A percentile compares a stretch with the other conserved stretches of the same genome.
Evolutionary conservation across 164 flowering plant genomes (phyloP).

Genomic region (Brasenia schreberi): DNA sequence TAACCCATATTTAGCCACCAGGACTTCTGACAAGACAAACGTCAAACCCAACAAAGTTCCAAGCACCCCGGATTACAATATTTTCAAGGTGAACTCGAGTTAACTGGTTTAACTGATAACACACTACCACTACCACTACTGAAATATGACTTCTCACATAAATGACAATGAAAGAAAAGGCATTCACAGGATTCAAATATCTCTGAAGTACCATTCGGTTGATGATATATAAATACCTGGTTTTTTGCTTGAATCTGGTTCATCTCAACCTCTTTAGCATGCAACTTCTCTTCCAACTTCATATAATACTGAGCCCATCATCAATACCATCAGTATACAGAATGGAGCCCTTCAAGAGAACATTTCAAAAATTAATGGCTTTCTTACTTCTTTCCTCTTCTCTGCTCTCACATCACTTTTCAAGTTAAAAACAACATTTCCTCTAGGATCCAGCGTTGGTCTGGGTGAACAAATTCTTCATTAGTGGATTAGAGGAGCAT

Average conservation of each 20-base stretch:
- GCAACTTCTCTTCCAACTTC: constrained; percentile 47
- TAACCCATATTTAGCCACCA: too few species aligned
- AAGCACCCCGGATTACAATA: too few species aligned
- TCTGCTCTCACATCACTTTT: constrained; percentile 54
- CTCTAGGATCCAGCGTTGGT: neutral
- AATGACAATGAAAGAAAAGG: neutral
- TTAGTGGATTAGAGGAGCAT: neutral
- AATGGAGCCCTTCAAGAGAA: neutral
- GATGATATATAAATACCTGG: constrained; percentile 23
- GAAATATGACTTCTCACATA: neutral
- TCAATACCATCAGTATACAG: constrained; percentile 1
- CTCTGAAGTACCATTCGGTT: too few species aligned
- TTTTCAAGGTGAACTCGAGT: too few species aligned
- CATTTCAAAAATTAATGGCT: neutral
- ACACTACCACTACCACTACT: neutral
- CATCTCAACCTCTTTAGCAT: constrained; percentile 52
- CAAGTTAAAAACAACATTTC: constrained; percentile 21
- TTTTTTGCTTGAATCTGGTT: constrained; percentile 47
- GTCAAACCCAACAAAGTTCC: too few species aligned
- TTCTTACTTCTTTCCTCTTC: constrained; percentile 61
- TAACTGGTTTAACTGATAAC: too few species aligned
- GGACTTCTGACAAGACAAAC: too few species aligned
- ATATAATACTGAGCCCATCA: constrained; percentile 26
- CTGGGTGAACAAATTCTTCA: neutral
- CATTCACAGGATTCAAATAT: neutral